phyloP scores from a whole-genome alignment of 345 rosid genomes.

The Corchorus olitorius region DNA sequence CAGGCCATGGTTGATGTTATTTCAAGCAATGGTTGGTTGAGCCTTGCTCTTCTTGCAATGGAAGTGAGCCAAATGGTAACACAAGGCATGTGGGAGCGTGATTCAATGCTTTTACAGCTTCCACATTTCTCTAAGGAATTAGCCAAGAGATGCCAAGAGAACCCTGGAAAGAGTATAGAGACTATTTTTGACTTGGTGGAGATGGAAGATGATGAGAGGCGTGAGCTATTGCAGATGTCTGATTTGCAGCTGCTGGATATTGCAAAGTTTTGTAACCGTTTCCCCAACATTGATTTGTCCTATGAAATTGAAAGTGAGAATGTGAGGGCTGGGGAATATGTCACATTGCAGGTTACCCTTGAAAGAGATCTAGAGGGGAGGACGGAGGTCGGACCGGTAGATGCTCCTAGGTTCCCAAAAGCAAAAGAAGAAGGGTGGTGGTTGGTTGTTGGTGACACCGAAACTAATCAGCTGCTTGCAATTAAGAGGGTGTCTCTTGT shows the following conservation, averaged over 20 bases:
- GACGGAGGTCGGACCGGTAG: constrained; percentile 78
- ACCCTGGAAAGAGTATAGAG: constrained; percentile 74
- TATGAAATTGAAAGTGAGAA: constrained; percentile 59
- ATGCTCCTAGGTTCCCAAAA: constrained; percentile 72
- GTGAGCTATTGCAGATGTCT: constrained; percentile 70
- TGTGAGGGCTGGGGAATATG: constrained; percentile 58
- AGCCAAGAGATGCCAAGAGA: constrained; percentile 82
- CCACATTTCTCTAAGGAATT: constrained; percentile 87
- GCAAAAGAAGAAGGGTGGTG: constrained; percentile 98
- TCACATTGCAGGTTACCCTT: constrained; percentile 64
- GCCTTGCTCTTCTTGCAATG: constrained; percentile 89
- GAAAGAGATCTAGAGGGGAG: constrained; percentile 84
- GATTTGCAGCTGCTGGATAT: constrained; percentile 72
- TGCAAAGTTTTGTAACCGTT: constrained; percentile 84
- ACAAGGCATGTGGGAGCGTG: constrained; percentile 97
- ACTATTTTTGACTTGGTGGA: constrained; percentile 84
- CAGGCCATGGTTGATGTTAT: constrained; percentile 93
- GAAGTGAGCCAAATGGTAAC: constrained; percentile 96
- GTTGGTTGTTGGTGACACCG: constrained; percentile 87
- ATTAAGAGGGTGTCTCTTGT: constrained; percentile 84
- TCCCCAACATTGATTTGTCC: constrained; percentile 77
- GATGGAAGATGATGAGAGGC: constrained; percentile 88
- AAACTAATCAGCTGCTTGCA: constrained; percentile 80
- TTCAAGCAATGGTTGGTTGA: constrained; percentile 88
- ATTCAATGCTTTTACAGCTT: constrained; percentile 87